These are phyloP conservation scores for Bruguiera sexangula DNA, from an alignment of 345 rosid species.

Conservation along the genomic window DNA sequence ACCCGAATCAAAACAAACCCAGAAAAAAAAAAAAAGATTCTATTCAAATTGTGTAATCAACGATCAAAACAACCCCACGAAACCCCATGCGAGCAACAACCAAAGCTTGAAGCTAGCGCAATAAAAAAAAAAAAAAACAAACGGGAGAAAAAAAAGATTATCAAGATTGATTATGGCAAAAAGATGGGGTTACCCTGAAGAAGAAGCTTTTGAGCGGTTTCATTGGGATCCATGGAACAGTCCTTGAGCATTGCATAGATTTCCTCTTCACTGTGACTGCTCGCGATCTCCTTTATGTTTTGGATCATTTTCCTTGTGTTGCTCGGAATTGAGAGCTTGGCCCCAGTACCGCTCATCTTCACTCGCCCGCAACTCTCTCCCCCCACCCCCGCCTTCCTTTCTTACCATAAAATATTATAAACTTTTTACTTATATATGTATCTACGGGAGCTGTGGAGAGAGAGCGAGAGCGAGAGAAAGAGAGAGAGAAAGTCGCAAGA, in stretches of 20 bases:
- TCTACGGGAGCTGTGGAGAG: too few relatives aligned
- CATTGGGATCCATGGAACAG: constrained; percentile 93
- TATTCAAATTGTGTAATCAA: not conserved
- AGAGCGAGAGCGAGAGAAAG: too few relatives aligned
- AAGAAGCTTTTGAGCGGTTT: constrained; percentile 70
- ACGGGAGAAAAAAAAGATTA: not conserved
- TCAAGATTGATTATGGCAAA: not conserved
- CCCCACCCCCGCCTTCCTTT: too few relatives aligned
- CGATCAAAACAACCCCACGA: not conserved
- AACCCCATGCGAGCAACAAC: too few relatives aligned
- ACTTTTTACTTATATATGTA: too few relatives aligned
- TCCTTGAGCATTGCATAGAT: constrained; percentile 90
- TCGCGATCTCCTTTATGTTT: constrained; percentile 67
- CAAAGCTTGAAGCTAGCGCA: not conserved
- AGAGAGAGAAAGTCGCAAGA: too few relatives aligned
- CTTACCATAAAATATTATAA: too few relatives aligned
- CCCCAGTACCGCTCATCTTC: constrained; percentile 73
- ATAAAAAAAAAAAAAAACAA: not conserved
- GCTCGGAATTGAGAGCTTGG: constrained; percentile 70
- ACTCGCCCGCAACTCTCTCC: too few relatives aligned
- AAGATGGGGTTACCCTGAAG: constrained; percentile 45
- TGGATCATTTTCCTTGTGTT: constrained; percentile 64
- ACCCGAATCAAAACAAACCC: constrained; percentile 16
- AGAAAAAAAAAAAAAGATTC: not conserved
- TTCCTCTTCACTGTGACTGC: constrained; percentile 83